phyloP scores from a whole-genome alignment of 2,329 filamentous ascomycete species.

The Paraconiothyrium sp. region DNA sequence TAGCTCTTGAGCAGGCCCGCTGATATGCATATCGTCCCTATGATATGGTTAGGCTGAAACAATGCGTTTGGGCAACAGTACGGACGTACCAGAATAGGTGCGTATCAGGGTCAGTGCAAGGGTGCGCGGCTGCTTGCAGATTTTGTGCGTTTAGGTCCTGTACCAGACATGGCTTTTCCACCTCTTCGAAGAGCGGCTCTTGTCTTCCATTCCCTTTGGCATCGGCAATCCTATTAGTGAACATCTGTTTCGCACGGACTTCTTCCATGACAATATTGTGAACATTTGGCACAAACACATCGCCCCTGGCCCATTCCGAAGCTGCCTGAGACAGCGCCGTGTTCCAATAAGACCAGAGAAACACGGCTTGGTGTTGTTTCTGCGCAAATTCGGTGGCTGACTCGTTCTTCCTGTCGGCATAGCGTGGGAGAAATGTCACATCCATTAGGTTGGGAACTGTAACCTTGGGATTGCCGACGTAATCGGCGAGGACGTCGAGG shows the following conservation, averaged over 20 bases:
- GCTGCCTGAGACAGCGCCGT: slow-evolving; percentile 40
- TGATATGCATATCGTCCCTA: slow-evolving; percentile 49
- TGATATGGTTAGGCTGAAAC: slow-evolving; percentile 39
- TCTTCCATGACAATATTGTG: slow-evolving; percentile 47
- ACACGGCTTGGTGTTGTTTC: slow-evolving; percentile 45
- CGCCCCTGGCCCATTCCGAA: slow-evolving; percentile 41
- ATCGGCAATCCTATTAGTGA: slow-evolving; percentile 43
- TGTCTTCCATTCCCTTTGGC: slow-evolving; percentile 43
- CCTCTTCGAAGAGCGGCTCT: slow-evolving; percentile 44
- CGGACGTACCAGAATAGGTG: slow-evolving; percentile 49
- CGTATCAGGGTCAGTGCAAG: slow-evolving; percentile 41
- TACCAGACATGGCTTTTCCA: slow-evolving; percentile 45
- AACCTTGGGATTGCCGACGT: slow-evolving; percentile 35
- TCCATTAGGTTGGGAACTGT: slow-evolving; percentile 46
- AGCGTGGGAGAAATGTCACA: slow-evolving; percentile 48
- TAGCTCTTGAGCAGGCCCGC: slow-evolving; percentile 45
- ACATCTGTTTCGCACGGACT: slow-evolving; percentile 44
- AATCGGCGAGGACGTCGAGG: slow-evolving; percentile 44
- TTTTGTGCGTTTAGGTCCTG: slow-evolving; percentile 22
- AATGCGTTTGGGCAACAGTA: slow-evolving; percentile 39
- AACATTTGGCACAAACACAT: slow-evolving; percentile 44
- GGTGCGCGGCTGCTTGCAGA: slow-evolving; percentile 42
- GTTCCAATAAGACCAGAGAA: slow-evolving; percentile 50
- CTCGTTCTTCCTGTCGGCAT: slow-evolving; percentile 36
- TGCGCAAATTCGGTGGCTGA: slow-evolving; percentile 38